Evolutionary conservation across 1,284 basidiomycete species (phyloP), one percentile per base, ranked within the genome.

Genomic region (Psilocybe mexicana): DNA sequence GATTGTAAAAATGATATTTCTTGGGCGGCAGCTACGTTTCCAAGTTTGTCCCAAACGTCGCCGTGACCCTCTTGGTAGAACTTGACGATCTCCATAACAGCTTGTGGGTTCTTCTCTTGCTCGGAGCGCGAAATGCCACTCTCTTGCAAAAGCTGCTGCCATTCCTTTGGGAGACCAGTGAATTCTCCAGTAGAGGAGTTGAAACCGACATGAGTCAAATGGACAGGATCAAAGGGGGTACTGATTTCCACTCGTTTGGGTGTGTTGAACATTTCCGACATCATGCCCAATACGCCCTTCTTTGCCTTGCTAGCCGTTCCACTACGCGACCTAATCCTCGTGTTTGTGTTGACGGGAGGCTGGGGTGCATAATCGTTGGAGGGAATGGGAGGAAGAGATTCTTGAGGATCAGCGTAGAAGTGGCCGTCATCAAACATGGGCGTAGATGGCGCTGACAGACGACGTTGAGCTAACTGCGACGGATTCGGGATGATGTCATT

Each of bases 141-240:
- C 72, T 98, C 96, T 72, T 97, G 94, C 48, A 99, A 77, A 5
- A 99, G 83, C 72, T 98, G 93, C 72, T 99, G 97, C 97, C 97
- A 99, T 77, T 99, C 96, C 72, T 96, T 96, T 1, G 97, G 97
- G 56, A 99, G 81, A 3, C 97, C 97, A 7, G 93, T 96, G 77
- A 95, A 99, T 77, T 99, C 96, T 58, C 97, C 97, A 0, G 96
- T 99, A 60, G 94, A 96, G 35, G 94, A 94, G 76, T 99, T 98
- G 85, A 98, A 99, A 61, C 96, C 97, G 70, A 99, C 97, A 71
- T 99, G 97, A 0, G 96, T 99, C 65, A 99, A 88, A 77, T 99
- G 97, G 42, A 99, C 96, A n/a, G 97, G 97, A 74, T 99, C 97
- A 73, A 98, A 99, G 1, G 94, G 96, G 2, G 94, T 97, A 65